Evolutionary conservation across 345 rosid genomes (phyloP).

Genomic region (Viola odorata): DNA sequence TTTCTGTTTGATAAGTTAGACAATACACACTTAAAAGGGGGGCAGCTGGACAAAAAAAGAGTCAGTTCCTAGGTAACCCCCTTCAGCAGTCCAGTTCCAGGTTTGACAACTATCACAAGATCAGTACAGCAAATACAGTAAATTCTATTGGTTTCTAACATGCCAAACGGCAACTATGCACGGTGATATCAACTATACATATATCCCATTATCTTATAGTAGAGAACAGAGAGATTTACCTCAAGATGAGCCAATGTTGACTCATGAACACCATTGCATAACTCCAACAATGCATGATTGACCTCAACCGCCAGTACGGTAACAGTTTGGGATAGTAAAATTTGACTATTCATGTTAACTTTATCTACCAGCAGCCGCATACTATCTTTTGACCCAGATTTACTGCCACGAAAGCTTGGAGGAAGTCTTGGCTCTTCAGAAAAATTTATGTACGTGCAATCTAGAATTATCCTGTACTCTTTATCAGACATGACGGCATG

Average conservation of each 20-base stretch:
- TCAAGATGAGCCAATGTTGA: slow-evolving; percentile 86
- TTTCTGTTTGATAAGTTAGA: too few relatives aligned
- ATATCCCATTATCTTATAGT: too few relatives aligned
- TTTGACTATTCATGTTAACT: slow-evolving; percentile 86
- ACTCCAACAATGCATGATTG: slow-evolving; percentile 79
- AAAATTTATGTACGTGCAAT: slow-evolving; percentile 63
- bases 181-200: not conserved
- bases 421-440: slow-evolving; percentile 84
- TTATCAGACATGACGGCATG: slow-evolving; percentile 84
- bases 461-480: slow-evolving; percentile 76
- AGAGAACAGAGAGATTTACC: slow-evolving; percentile 37
- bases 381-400: slow-evolving; percentile 65
- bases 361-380: slow-evolving; percentile 83
- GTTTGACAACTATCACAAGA: too few relatives aligned
- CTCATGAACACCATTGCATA: slow-evolving; percentile 72
- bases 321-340: slow-evolving; percentile 73
- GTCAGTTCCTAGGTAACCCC: too few relatives aligned
- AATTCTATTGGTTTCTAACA: not conserved
- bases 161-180: slow-evolving; percentile 1
- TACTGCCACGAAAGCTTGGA: slow-evolving; percentile 80
- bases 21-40: too few relatives aligned
- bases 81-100: too few relatives aligned
- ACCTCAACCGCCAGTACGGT: slow-evolving; percentile 84
- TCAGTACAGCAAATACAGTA: too few relatives aligned
- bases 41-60: too few relatives aligned